These are phyloP conservation scores for Melaleuca quinquenervia DNA, from an alignment of 345 rosid species.

Conservation along the genomic window DNA sequence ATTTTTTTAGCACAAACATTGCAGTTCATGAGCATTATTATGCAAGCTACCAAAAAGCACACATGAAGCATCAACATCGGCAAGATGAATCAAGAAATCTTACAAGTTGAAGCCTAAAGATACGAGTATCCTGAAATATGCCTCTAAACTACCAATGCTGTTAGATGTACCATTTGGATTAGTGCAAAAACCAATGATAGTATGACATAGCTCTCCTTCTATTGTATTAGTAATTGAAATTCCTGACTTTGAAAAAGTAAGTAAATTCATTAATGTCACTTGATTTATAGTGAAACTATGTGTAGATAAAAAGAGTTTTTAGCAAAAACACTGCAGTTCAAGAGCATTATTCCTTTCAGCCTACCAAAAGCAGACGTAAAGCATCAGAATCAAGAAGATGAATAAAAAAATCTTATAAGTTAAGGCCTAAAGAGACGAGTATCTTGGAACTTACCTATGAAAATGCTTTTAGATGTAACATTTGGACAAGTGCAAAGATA, in stretches of 20 bases:
- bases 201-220: slow-evolving; percentile 24
- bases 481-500: slow-evolving; percentile 42
- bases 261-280: background rate
- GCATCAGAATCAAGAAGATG: background rate
- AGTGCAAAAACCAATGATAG: slow-evolving; percentile 51
- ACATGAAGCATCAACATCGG: background rate
- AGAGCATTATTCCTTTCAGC: slow-evolving; percentile 61
- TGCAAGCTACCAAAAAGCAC: slow-evolving; percentile 35
- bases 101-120: background rate
- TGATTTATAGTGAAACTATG: too few relatives aligned
- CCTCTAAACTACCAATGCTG: slow-evolving; percentile 71
- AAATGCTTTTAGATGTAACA: slow-evolving; percentile 39
- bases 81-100: background rate
- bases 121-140: slow-evolving; percentile 2
- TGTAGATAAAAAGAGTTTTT: slow-evolving; percentile 26
- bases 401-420: background rate
- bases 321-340: slow-evolving; percentile 43
- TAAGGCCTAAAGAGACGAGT: background rate
- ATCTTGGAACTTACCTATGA: slow-evolving; percentile 45
- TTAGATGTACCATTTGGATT: slow-evolving; percentile 26
- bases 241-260: too few relatives aligned
- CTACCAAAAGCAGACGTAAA: slow-evolving; percentile 17
- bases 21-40: slow-evolving; percentile 54
- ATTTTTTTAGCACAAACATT: slow-evolving; percentile 28
- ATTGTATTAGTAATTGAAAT: slow-evolving; percentile 23